Base-by-base conservation (phyloP, 2,329 filamentous ascomycete genomes). In the Sporothrix mexicana region DNA sequence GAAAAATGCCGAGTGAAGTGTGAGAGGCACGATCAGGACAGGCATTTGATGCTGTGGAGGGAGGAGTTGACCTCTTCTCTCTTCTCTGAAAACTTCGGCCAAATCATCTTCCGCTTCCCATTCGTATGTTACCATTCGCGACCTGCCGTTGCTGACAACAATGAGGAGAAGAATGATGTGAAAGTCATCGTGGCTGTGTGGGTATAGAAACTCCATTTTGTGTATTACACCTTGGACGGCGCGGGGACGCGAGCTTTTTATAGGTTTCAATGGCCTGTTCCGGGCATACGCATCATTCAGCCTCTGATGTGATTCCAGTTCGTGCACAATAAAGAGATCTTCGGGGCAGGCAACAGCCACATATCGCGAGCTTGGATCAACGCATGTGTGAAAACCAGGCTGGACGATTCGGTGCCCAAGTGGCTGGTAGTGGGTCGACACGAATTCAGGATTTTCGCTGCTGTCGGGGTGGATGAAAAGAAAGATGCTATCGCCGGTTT, bases 201-300 rank as follows among this genome's bases (percentile, higher is more conserved):
- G 93, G 73, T 92, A 89, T 2, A 99, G 85, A 76, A 98, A 99
- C 25, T 94, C 92, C 85, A 98, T 91, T 77, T 93, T 92, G 77
- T 95, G 86, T 72, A 98, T 93, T n/a, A 91, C 85, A 0, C 93
- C 94, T 8, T 90, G 87, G 8, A 94, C 84, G 10, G 80, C 76
- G 10, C 86, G 84, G 20, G 84, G 78, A 20, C 81, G 78, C 53
- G 77, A 80, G 0, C 79, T 80, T 74, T 85, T 85, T 72, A 97
- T 86, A 1, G 92, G 92, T 10, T 84, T 80, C 73, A 93, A 80
- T 75, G 82, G 78, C n/a, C 83, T 80, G 45, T 79, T 78, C 51
- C 78, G 76, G 17, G 77, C 79, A 78, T 85, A 91, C 78, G 83
- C 89, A 77, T 77, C 79, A 76, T 80, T 86, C 78, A 88, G 87